Conservation (phyloP, 306 rosid species). For the Cyamopsis tetragonoloba region DNA sequence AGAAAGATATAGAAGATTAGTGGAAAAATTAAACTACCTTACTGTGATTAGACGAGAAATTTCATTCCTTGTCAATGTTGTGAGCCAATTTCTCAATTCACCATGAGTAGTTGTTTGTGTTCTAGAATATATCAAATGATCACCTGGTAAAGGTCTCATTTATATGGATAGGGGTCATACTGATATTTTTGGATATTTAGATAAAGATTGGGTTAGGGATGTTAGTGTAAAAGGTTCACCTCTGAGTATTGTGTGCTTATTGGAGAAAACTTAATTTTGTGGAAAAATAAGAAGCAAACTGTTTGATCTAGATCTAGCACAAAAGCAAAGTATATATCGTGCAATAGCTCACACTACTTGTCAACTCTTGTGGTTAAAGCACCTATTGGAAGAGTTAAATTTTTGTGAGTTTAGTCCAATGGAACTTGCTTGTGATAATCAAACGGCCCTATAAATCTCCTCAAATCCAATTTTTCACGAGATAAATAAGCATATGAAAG, state of each 20-base stretch:
- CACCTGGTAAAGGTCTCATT: background rate
- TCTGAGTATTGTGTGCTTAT: background rate
- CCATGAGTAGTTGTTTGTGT: background rate
- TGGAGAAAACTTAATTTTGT: background rate
- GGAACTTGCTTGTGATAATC: background rate
- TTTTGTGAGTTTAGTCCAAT: background rate
- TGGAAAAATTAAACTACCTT: background rate
- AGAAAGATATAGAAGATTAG: background rate
- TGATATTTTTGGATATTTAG: background rate
- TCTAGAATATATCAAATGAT: background rate
- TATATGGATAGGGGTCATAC: background rate
- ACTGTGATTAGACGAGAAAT: background rate
- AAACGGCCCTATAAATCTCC: background rate
- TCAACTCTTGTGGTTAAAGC: background rate
- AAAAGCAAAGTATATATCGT: background rate
- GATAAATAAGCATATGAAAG: too few species aligned
- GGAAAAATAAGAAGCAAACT: background rate
- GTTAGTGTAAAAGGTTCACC: background rate
- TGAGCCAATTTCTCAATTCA: background rate
- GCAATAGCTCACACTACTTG: background rate
- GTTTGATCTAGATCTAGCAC: background rate
- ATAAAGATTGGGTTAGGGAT: background rate
- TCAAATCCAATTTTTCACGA: background rate
- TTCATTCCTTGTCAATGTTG: background rate
- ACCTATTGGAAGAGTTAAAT: background rate